phyloP scores from a whole-genome alignment of 1,139 yeast species.

The Yamadazyma mexicana region DNA sequence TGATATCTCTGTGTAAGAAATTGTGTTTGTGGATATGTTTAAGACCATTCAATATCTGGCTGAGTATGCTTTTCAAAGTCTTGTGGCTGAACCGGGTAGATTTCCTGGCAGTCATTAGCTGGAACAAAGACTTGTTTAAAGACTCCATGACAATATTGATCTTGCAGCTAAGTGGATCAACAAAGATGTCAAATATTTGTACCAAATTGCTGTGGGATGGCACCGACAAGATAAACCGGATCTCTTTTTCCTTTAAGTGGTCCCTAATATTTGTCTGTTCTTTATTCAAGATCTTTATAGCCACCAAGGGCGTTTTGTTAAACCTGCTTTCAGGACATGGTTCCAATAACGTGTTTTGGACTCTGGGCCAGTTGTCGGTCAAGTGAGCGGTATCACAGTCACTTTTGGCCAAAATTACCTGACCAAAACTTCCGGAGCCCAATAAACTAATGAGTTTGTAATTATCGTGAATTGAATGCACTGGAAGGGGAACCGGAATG shows the following conservation, averaged over 20 bases:
- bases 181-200: constrained; percentile 73
- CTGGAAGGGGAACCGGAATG: background rate
- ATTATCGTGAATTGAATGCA: constrained; percentile 15
- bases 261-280: constrained; percentile 51
- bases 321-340: constrained; percentile 34
- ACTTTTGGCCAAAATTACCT: constrained; percentile 62
- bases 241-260: constrained; percentile 69
- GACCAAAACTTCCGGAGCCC: constrained; percentile 81
- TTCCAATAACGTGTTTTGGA: constrained; percentile 49
- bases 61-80: constrained; percentile 63
- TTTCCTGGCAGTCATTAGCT: constrained; percentile 62
- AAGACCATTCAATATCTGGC: constrained; percentile 74
- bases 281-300: constrained; percentile 78
- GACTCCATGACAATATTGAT: constrained; percentile 88
- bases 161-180: constrained; percentile 57
- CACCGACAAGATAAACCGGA: constrained; percentile 65
- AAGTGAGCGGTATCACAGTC: constrained; percentile 11
- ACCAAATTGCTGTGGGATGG: constrained; percentile 74
- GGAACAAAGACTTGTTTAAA: constrained; percentile 78
- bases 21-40: constrained; percentile 76
- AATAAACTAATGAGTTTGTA: constrained; percentile 54
- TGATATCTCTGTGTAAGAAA: constrained; percentile 87
- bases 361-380: constrained; percentile 5
- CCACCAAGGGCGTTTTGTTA: constrained; percentile 55
- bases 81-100: constrained; percentile 50